phyloP scores from a whole-genome alignment of 2,329 filamentous ascomycete genomes.

The Cladosporium colombiae region DNA sequence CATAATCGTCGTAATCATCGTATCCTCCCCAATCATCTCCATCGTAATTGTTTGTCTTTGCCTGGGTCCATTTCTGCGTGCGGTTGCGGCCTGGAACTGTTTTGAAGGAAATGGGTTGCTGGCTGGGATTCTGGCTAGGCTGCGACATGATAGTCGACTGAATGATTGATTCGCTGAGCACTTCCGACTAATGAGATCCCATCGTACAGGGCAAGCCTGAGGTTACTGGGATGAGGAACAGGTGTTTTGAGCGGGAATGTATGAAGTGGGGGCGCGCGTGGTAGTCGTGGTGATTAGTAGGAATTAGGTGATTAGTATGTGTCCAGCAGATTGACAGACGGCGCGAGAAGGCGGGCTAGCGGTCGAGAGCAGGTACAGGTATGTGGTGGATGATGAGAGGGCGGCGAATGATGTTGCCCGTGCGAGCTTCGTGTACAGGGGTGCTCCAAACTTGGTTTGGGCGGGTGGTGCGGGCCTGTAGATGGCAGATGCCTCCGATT shows the following conservation, averaged over 20 bases:
- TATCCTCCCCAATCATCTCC: slow-evolving; percentile 88
- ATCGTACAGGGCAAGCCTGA: slow-evolving; percentile 7
- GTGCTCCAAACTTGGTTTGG: not conserved
- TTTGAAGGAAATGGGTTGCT: slow-evolving; percentile 64
- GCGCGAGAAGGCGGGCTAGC: not conserved
- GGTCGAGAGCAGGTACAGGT: not conserved
- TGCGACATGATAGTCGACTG: slow-evolving; percentile 26
- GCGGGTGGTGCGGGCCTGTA: not conserved
- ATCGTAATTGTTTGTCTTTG: slow-evolving; percentile 82
- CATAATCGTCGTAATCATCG: slow-evolving; percentile 58
- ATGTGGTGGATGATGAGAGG: not conserved
- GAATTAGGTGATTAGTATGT: slow-evolving; percentile 10
- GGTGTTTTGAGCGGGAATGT: not conserved
- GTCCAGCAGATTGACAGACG: not conserved
- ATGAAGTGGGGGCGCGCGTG: not conserved
- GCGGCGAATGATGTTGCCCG: slow-evolving; percentile 5
- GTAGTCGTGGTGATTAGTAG: not conserved
- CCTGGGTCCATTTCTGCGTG: slow-evolving; percentile 93
- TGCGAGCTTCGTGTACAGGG: slow-evolving; percentile 8
- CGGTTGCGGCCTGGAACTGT: slow-evolving; percentile 86
- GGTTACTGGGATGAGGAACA: not conserved
- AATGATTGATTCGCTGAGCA: not conserved
- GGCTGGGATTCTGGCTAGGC: slow-evolving; percentile 18
- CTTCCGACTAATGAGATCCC: not conserved
- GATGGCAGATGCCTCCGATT: not conserved